Conservation (phyloP, 305 asterid genomes). For the Fraxinus paxiana region DNA sequence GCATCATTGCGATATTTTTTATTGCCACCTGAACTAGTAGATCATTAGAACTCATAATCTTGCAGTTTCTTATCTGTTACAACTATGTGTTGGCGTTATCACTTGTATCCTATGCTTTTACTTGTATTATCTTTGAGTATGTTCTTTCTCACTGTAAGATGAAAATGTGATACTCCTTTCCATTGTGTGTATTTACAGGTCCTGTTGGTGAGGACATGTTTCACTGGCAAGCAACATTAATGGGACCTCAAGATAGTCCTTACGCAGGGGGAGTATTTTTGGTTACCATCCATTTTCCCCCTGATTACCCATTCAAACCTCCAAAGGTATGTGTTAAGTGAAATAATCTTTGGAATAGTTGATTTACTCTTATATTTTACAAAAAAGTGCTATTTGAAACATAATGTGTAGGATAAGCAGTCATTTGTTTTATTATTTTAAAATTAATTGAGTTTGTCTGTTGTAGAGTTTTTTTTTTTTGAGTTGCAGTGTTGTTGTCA, state of each 20-base stretch:
- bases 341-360: background rate
- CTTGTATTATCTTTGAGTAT: background rate
- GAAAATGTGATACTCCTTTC: slow-evolving; percentile 21
- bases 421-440: background rate
- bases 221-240: slow-evolving; percentile 76
- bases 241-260: slow-evolving; percentile 77
- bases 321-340: slow-evolving; percentile 47
- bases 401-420: background rate
- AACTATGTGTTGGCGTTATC: background rate
- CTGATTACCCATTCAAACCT: slow-evolving; percentile 78
- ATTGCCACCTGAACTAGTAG: background rate
- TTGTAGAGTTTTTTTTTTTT: background rate
- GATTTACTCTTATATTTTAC: background rate
- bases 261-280: slow-evolving; percentile 64
- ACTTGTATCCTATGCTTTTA: background rate
- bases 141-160: slow-evolving; percentile 2
- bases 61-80: background rate
- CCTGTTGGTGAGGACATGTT: slow-evolving; percentile 88
- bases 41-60: background rate
- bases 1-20: background rate
- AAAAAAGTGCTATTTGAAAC: background rate
- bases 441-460: background rate
- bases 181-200: slow-evolving; percentile 35
- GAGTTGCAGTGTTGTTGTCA: background rate
- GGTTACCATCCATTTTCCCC: slow-evolving; percentile 64